Evolutionary conservation across 1,284 basidiomycete genomes (phyloP).

Genomic region (Neolentinus lepideus): DNA sequence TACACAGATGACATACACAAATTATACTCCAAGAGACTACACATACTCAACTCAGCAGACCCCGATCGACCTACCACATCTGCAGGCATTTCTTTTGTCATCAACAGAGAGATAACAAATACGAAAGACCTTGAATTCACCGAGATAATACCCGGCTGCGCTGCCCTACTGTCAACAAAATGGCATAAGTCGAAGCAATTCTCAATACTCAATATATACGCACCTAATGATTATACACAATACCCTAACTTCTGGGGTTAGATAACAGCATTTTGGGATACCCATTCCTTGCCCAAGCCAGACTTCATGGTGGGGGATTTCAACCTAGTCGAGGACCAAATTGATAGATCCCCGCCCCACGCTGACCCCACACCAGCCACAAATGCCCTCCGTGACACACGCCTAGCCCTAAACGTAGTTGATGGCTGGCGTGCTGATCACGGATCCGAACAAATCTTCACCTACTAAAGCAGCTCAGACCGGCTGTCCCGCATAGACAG

Average conservation of each 20-base stretch:
- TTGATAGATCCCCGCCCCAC: slow-evolving; percentile 5
- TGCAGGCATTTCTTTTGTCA: slow-evolving; percentile 8
- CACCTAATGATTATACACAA: slow-evolving; percentile 3
- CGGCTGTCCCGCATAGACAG: slow-evolving; percentile 23
- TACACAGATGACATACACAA: slow-evolving; percentile 5
- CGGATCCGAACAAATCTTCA: slow-evolving; percentile 16
- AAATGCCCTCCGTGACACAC: slow-evolving; percentile 12
- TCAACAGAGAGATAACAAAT: slow-evolving; percentile 3
- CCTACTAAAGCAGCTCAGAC: slow-evolving; percentile 14
- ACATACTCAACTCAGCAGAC: slow-evolving; percentile 12
- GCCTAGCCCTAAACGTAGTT: slow-evolving; percentile 10
- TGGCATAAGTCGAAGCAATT: slow-evolving; percentile 1
- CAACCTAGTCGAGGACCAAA: slow-evolving; percentile 8
- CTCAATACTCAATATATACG: slow-evolving; percentile 4
- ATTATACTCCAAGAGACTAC: slow-evolving; percentile 13
- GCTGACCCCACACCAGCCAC: background rate
- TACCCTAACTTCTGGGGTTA: background rate
- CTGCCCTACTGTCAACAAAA: background rate
- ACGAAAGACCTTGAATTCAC: background rate
- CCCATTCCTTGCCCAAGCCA: background rate
- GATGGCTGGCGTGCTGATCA: slow-evolving; percentile 25
- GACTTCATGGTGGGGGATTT: slow-evolving; percentile 11
- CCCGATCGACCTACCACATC: slow-evolving; percentile 10
- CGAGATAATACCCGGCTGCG: slow-evolving; percentile 1
- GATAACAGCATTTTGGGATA: background rate